These are phyloP conservation scores for Dentipellis fragilis DNA, from an alignment of 768 basidiomycete species.

Conservation along the genomic window DNA sequence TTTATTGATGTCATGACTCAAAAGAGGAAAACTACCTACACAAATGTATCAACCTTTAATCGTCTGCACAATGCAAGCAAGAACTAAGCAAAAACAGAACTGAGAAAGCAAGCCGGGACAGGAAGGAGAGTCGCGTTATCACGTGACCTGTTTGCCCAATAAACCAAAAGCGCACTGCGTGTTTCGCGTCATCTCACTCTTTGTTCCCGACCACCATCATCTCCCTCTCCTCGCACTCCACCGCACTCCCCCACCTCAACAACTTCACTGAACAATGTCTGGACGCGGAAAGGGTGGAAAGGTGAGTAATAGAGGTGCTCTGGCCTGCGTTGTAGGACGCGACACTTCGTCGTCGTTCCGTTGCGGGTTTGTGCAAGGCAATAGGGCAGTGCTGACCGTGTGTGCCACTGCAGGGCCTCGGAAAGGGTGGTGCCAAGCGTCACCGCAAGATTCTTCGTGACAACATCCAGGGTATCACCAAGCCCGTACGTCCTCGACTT, in stretches of 20 bases:
- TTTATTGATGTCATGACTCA: too few species aligned
- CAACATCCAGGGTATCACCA: constrained; percentile 61
- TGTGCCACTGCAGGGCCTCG: constrained; percentile 54
- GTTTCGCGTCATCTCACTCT: constrained; percentile 9
- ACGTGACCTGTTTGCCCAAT: constrained; percentile 11
- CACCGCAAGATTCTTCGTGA: constrained; percentile 93
- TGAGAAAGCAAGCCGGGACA: too few species aligned
- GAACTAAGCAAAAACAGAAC: too few species aligned
- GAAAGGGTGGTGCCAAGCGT: constrained; percentile 94
- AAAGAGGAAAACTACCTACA: too few species aligned
- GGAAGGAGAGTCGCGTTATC: neutral
- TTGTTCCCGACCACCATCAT: constrained; percentile 14
- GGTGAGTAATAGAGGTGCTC: constrained; percentile 23
- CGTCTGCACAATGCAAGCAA: too few species aligned
- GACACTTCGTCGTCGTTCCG: neutral
- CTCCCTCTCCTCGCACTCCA: constrained; percentile 3
- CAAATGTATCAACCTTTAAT: too few species aligned
- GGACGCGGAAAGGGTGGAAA: constrained; percentile 97
- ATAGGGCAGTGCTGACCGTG: constrained; percentile 5
- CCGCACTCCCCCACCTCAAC: neutral
- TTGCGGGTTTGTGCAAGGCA: constrained; percentile 6
- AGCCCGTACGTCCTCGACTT: constrained; percentile 20
- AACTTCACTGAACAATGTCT: constrained; percentile 52
- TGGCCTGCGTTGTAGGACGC: neutral
- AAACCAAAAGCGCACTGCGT: constrained; percentile 13